A percentile compares a stretch with the other conserved stretches of the same genome.
Evolutionary conservation across 257 asterid genomes (phyloP).

Genomic region (Verbascum thapsus): DNA sequence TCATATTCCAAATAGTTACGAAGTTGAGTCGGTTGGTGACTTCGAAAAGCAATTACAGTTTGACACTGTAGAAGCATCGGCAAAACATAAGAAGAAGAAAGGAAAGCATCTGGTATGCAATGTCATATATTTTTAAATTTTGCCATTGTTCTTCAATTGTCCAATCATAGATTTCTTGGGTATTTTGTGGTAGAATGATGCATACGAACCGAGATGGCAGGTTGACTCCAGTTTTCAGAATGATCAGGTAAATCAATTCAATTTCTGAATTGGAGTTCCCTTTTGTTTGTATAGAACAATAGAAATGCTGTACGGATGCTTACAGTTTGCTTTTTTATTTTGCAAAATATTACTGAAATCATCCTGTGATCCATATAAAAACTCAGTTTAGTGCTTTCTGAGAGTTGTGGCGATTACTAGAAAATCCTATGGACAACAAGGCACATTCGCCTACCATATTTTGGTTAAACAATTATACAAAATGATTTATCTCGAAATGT

Average conservation of each 20-base stretch:
- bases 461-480: no score
- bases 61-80: conserved; percentile 68
- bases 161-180: conserved; percentile 28
- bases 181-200: conserved; percentile 52
- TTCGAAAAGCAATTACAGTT: conserved; percentile 68
- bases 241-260: conserved; percentile 71
- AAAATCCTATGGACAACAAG: no score
- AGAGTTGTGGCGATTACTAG: conserved; percentile 3
- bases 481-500: no score
- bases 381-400: not conserved
- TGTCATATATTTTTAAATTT: conserved; percentile 20
- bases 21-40: conserved; percentile 73
- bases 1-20: conserved; percentile 56
- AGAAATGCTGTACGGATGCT: conserved; percentile 10
- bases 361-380: not conserved
- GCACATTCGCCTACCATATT: no score
- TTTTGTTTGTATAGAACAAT: not conserved
- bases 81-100: conserved; percentile 80
- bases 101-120: conserved; percentile 66
- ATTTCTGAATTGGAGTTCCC: conserved; percentile 8
- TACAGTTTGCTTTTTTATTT: not conserved
- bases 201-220: conserved; percentile 77
- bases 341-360: conserved; percentile 4
- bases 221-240: conserved; percentile 68
- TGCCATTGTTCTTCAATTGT: conserved; percentile 11